Percentiles rank a stretch among this genome's conserved stretches.
phyloP scores from a whole-genome alignment of 768 basidiomycete genomes.

The Mycena epipterygia region DNA sequence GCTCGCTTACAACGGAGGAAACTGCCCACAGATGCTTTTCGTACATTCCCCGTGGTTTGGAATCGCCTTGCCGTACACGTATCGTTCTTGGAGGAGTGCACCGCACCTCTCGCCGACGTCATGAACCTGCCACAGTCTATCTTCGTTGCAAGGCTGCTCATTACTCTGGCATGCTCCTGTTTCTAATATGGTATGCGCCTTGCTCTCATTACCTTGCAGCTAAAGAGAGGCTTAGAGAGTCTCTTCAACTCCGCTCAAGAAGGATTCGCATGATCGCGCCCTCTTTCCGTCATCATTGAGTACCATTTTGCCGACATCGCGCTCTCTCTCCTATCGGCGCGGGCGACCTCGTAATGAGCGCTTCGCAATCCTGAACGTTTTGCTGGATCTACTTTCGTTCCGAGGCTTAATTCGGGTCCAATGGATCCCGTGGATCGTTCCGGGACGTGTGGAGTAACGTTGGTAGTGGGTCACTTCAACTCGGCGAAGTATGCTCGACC shows the following conservation, averaged over 20 bases:
- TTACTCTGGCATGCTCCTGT: too few species aligned
- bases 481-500: constrained; percentile 29
- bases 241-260: too few species aligned
- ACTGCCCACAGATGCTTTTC: constrained; percentile 11
- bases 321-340: constrained; percentile 28
- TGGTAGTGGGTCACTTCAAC: constrained; percentile 15
- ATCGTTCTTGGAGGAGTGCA: neutral
- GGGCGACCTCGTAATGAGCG: constrained; percentile 22
- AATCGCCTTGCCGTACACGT: neutral
- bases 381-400: constrained; percentile 25
- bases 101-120: neutral
- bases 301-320: neutral
- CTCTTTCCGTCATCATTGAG: neutral
- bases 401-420: constrained; percentile 23
- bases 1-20: constrained; percentile 22
- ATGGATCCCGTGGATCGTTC: constrained; percentile 32
- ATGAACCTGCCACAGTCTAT: neutral
- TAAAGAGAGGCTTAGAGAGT: too few species aligned
- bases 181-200: too few species aligned
- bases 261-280: too few species aligned
- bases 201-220: too few species aligned
- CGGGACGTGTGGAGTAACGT: constrained; percentile 28
- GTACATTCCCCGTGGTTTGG: neutral
- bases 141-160: neutral
- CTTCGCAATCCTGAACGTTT: constrained; percentile 22